Evolutionary conservation across 164 flowering plant species (phyloP).

Genomic region (Vitis amurensis): DNA sequence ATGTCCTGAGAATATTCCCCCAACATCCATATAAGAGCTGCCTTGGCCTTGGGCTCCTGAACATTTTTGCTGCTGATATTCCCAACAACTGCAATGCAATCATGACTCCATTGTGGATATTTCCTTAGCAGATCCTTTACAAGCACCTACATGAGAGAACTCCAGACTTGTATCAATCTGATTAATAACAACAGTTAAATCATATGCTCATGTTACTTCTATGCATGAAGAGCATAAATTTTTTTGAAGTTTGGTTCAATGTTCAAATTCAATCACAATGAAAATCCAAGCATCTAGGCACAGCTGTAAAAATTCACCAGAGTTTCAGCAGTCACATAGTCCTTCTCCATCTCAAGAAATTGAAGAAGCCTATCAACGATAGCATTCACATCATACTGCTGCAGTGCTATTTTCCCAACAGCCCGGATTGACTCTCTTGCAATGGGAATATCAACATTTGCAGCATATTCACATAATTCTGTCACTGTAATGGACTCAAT

Average conservation of each 20-base stretch:
- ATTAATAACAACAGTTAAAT: background rate
- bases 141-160: slow-evolving; percentile 61
- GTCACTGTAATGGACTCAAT: slow-evolving; percentile 71
- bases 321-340: slow-evolving; percentile 97
- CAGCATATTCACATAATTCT: slow-evolving; percentile 98
- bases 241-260: background rate
- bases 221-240: background rate
- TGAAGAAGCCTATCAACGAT: slow-evolving; percentile 99
- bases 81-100: slow-evolving; percentile 99
- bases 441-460: slow-evolving; percentile 92
- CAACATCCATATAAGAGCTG: slow-evolving; percentile 99
- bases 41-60: slow-evolving; percentile 95
- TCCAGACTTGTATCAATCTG: slow-evolving; percentile 5
- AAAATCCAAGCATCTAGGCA: slow-evolving; percentile 2
- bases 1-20: slow-evolving; percentile 98
- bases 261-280: background rate
- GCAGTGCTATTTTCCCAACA: slow-evolving; percentile 97
- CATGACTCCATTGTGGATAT: slow-evolving; percentile 99
- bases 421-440: slow-evolving; percentile 99
- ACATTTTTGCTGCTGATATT: slow-evolving; percentile 91
- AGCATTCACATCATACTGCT: slow-evolving; percentile 99
- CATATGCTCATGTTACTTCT: background rate
- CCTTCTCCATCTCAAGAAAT: slow-evolving; percentile 99
- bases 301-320: slow-evolving; percentile 44
- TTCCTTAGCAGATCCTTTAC: slow-evolving; percentile 94